Evolutionary conservation across 768 basidiomycete species (phyloP), one percentile per base, ranked within the genome.

Genomic region (Cubamyces sp.): DNA sequence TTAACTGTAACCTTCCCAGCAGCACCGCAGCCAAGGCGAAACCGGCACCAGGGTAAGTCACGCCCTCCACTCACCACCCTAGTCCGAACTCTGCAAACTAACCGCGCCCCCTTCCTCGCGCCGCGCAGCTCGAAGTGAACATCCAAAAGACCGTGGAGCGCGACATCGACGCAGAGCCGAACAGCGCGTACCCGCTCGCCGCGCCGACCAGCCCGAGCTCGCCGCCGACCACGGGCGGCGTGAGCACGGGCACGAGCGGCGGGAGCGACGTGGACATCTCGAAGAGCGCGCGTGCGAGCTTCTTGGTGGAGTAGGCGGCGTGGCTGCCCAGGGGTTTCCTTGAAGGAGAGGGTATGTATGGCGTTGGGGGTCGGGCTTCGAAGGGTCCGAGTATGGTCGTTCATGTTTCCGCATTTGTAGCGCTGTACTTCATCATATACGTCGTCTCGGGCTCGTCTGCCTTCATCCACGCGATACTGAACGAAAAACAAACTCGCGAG

Each of bases 81-180:
- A 19, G 4, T 8, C 28, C 28, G 8, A n/a, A n/a, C n/a, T n/a
- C 28, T 8, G 28, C 4, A 30, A 11, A 34, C 34, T 34, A 5
- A 34, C 8, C 25, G n/a, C 43, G 41, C 28, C n/a, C n/a, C n/a
- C n/a, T n/a, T 34, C n/a, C 1, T 3, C 9, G 41, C n/a, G 45
- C 4, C 1, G 3, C 54, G 16, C 55, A 69, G 68, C 64, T 71
- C 25, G 49, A 72, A 48, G 67, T 72, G n/a, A 72, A 57, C 42
- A 65, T 72, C 19, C 67, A 72, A 50, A 68, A 70, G 58, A 70
- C 71, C 18, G 54, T 72, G n/a, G 57, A 70, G 53, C 64, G 50
- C 53, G 65, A 62, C n/a, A 59, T 60, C 16, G 70, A 71, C 57
- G 61, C 52, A 41, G 49, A 59, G 57, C 57, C 57, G 25, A 57